Evolutionary conservation across 305 asterid species (phyloP).

Genomic region (Fraxinus sp.): DNA sequence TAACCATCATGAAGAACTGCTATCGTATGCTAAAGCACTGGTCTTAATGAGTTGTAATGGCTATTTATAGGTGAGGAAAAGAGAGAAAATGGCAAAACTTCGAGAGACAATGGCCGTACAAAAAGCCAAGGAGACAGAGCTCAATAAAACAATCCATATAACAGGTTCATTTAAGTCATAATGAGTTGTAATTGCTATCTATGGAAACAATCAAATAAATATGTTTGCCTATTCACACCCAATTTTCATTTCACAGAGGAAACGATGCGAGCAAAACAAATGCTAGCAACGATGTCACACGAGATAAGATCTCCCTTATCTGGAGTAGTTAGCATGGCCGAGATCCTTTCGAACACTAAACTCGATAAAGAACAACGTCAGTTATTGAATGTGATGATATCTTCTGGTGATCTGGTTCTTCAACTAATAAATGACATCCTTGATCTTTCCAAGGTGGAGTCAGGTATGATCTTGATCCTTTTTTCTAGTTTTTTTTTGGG

Average conservation of each 20-base stretch:
- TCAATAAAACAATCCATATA: slow-evolving; percentile 83
- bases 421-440: slow-evolving; percentile 87
- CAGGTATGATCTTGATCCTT: slow-evolving; percentile 49
- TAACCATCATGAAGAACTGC: neutral
- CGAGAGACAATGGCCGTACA: slow-evolving; percentile 93
- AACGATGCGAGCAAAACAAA: slow-evolving; percentile 91
- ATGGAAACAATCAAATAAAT: neutral
- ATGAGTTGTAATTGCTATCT: neutral
- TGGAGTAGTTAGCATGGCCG: slow-evolving; percentile 94
- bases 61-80: slow-evolving; percentile 56
- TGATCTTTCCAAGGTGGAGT: slow-evolving; percentile 91
- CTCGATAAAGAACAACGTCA: slow-evolving; percentile 80
- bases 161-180: slow-evolving; percentile 46
- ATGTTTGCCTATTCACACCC: slow-evolving; percentile 4
- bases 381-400: slow-evolving; percentile 71
- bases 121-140: slow-evolving; percentile 91
- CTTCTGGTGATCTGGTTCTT: slow-evolving; percentile 90
- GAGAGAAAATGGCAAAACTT: slow-evolving; percentile 84
- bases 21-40: neutral
- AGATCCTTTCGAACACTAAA: slow-evolving; percentile 78
- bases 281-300: slow-evolving; percentile 97
- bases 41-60: neutral
- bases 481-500: neutral
- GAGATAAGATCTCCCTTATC: slow-evolving; percentile 93
- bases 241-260: slow-evolving; percentile 56